Evolutionary conservation across 306 rosid species (phyloP).

Genomic region (Acmispon strigosus): DNA sequence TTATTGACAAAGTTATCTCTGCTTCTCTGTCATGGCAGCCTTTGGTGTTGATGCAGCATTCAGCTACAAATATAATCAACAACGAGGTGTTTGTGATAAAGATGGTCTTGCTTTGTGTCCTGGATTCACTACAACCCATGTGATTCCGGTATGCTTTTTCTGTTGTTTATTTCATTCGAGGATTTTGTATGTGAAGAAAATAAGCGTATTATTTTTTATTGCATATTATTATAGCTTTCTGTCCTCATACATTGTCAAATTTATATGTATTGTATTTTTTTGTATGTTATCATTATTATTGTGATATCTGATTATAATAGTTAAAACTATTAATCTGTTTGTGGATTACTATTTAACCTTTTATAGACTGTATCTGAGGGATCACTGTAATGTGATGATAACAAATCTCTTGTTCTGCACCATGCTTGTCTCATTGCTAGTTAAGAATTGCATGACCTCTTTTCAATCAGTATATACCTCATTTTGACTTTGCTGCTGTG

Average conservation of each 20-base stretch:
- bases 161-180: background rate
- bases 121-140: constrained; percentile 87
- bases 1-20: constrained; percentile 13
- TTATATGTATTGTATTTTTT: background rate
- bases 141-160: constrained; percentile 75
- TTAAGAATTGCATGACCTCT: background rate
- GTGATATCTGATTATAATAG: background rate
- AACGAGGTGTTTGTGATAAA: constrained; percentile 65
- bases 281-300: background rate
- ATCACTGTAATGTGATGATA: background rate
- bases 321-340: background rate
- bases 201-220: background rate
- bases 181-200: background rate
- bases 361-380: background rate
- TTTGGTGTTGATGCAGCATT: constrained; percentile 94
- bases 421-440: background rate
- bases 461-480: background rate
- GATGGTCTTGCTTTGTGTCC: constrained; percentile 96
- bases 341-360: background rate
- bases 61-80: constrained; percentile 88
- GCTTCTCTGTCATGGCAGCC: constrained; percentile 49
- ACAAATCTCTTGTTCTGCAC: background rate
- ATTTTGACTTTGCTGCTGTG: background rate
- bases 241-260: background rate
- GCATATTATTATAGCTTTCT: background rate